Evolutionary conservation across 495 filamentous ascomycete species (phyloP).

Genomic region (Penicillium subrubescens): DNA sequence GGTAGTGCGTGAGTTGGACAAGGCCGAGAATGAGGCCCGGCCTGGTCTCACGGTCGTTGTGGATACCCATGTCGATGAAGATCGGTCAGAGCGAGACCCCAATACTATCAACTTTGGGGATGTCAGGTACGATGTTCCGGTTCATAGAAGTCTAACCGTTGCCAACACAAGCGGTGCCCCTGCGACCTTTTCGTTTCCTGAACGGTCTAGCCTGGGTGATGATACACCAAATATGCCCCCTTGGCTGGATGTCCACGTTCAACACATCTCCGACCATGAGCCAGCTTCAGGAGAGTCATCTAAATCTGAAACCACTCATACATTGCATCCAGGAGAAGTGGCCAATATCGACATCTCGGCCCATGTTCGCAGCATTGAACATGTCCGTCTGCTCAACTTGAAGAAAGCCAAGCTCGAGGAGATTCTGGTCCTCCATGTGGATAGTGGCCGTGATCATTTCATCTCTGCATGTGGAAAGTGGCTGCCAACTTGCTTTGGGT

Average conservation of each 20-base stretch:
- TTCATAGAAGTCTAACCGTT: conserved; percentile 70
- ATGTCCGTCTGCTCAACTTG: conserved; percentile 73
- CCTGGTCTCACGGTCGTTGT: conserved; percentile 84
- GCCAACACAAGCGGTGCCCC: conserved; percentile 86
- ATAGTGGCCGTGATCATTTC: conserved; percentile 87
- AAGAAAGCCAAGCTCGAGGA: conserved; percentile 70
- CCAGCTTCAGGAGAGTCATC: conserved; percentile 31
- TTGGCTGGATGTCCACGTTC: conserved; percentile 72
- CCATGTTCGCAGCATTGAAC: conserved; percentile 60
- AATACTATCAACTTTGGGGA: conserved; percentile 75
- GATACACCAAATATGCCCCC: conserved; percentile 45
- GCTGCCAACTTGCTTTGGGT: conserved; percentile 80
- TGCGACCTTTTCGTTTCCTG: conserved; percentile 75
- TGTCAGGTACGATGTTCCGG: conserved; percentile 65
- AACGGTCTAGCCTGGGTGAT: conserved; percentile 58
- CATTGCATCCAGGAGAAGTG: conserved; percentile 81
- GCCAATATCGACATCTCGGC: conserved; percentile 66
- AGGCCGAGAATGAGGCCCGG: conserved; percentile 87
- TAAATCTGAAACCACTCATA: conserved; percentile 47
- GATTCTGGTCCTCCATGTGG: conserved; percentile 85
- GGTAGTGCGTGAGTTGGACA: conserved; percentile 85
- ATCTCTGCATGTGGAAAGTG: conserved; percentile 76
- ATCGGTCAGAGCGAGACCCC: conserved; percentile 39
- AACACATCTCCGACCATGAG: conserved; percentile 42
- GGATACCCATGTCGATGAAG: conserved; percentile 54